These are phyloP conservation scores for Phlebiopsis gigantea DNA, from an alignment of 768 basidiomycete species.

Conservation along the genomic window DNA sequence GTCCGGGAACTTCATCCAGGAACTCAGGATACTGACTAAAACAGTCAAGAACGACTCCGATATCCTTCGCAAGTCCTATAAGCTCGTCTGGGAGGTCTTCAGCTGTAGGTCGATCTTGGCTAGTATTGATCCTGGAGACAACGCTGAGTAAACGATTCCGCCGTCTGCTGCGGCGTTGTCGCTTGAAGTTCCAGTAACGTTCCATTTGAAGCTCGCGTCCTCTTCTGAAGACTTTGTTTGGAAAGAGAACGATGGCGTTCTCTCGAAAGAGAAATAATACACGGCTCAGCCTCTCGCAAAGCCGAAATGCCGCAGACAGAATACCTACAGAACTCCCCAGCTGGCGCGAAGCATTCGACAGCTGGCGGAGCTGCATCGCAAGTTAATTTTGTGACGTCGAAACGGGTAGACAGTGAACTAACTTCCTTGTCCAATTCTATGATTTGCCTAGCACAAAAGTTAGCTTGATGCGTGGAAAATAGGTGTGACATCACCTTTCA, in stretches of 20 bases:
- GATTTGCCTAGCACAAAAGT: slow-evolving; percentile 24
- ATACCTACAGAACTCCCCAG: slow-evolving; percentile 71
- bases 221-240: slow-evolving; percentile 29
- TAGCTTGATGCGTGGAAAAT: not conserved
- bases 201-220: slow-evolving; percentile 15
- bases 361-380: slow-evolving; percentile 53
- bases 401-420: slow-evolving; percentile 7
- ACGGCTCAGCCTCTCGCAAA: slow-evolving; percentile 59
- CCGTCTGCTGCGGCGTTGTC: not conserved
- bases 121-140: slow-evolving; percentile 46
- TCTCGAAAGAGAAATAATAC: slow-evolving; percentile 62
- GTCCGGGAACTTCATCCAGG: slow-evolving; percentile 4
- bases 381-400: not conserved
- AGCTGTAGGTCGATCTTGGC: slow-evolving; percentile 50
- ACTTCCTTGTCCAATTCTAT: slow-evolving; percentile 60
- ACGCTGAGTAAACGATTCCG: not conserved
- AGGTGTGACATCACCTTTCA: not conserved
- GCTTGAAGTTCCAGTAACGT: slow-evolving; percentile 6
- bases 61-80: not conserved
- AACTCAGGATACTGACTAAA: slow-evolving; percentile 10
- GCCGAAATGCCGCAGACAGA: slow-evolving; percentile 60
- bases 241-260: slow-evolving; percentile 66
- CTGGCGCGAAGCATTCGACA: slow-evolving; percentile 66
- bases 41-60: slow-evolving; percentile 1
- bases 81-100: not conserved